These are phyloP conservation scores for Chlamydomonas sp. DNA, from an alignment of 139 green algal species.

Conservation along the genomic window DNA sequence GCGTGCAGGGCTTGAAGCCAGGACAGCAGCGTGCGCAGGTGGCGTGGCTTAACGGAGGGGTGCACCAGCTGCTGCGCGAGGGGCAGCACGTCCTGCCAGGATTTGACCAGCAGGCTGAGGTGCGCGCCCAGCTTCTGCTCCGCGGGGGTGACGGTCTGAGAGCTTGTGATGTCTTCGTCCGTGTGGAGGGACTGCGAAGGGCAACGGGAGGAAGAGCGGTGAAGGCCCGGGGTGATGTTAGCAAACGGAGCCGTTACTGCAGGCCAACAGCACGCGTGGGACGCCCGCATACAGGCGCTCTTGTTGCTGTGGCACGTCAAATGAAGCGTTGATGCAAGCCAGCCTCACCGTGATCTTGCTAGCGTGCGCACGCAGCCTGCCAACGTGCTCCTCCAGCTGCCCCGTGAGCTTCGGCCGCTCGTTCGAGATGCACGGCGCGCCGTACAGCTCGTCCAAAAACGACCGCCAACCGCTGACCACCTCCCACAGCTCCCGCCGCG, in stretches of 20 bases:
- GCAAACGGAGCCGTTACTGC: too few species aligned
- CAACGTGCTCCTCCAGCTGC: constrained; percentile 36
- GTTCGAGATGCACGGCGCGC: constrained; percentile 17
- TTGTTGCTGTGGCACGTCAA: too few species aligned
- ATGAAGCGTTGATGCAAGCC: not conserved
- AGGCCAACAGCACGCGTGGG: too few species aligned
- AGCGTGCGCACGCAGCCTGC: constrained; percentile 8
- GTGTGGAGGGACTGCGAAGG: constrained; percentile 31
- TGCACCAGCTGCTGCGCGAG: constrained; percentile 40
- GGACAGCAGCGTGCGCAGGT: constrained; percentile 46
- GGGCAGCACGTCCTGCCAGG: constrained; percentile 52
- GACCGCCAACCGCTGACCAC: constrained; percentile 38
- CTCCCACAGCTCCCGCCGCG: constrained; percentile 37
- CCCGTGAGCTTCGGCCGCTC: not conserved
- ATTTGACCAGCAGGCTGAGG: constrained; percentile 41
- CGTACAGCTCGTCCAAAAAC: constrained; percentile 44
- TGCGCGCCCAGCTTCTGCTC: constrained; percentile 54
- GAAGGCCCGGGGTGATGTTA: not conserved
- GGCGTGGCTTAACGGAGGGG: constrained; percentile 41
- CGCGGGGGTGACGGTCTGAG: constrained; percentile 34
- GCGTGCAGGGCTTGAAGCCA: constrained; percentile 38
- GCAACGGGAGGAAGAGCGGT: not conserved
- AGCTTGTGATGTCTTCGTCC: constrained; percentile 43
- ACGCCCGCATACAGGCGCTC: too few species aligned
- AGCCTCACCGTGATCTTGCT: constrained; percentile 24